Percentiles rank a stretch among this genome's conserved stretches.
Evolutionary conservation across 169 alveolate genomes (phyloP).

Genomic region (Plasmodium gaboni): DNA sequence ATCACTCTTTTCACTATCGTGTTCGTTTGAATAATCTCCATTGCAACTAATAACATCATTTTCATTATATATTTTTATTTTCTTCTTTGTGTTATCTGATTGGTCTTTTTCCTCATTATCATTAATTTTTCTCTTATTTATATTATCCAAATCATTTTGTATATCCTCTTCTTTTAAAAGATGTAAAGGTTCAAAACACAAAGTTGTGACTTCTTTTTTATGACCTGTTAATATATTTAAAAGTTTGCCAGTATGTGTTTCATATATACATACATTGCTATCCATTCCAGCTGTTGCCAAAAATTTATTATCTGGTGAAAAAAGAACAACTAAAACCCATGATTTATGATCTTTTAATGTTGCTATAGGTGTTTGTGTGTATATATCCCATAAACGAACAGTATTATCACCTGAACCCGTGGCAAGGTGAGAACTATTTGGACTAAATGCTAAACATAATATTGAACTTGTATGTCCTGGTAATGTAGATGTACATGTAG

Average conservation of each 20-base stretch:
- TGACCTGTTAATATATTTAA: conserved; percentile 75
- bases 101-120: not conserved
- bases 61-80: not conserved
- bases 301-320: conserved; percentile 94
- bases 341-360: conserved; percentile 93
- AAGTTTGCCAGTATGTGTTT: conserved; percentile 80
- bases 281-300: conserved; percentile 96
- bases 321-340: conserved; percentile 94
- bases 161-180: conserved; percentile 63
- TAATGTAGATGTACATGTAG: conserved; percentile 93
- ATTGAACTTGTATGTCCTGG: conserved; percentile 94
- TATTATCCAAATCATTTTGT: conserved; percentile 1
- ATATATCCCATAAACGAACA: conserved; percentile 95
- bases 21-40: not conserved
- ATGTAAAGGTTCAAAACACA: conserved; percentile 94
- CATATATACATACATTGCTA: conserved; percentile 89
- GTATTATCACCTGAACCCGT: conserved; percentile 97
- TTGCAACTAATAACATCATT: not conserved
- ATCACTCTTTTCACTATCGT: not conserved
- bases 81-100: not conserved
- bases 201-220: conserved; percentile 85
- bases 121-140: conserved; percentile 8
- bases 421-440: conserved; percentile 93
- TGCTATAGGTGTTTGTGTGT: conserved; percentile 93
- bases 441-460: conserved; percentile 92